These are phyloP conservation scores for Apiotrichum gamsii DNA, from an alignment of 1,284 basidiomycete species.

Conservation along the genomic window DNA sequence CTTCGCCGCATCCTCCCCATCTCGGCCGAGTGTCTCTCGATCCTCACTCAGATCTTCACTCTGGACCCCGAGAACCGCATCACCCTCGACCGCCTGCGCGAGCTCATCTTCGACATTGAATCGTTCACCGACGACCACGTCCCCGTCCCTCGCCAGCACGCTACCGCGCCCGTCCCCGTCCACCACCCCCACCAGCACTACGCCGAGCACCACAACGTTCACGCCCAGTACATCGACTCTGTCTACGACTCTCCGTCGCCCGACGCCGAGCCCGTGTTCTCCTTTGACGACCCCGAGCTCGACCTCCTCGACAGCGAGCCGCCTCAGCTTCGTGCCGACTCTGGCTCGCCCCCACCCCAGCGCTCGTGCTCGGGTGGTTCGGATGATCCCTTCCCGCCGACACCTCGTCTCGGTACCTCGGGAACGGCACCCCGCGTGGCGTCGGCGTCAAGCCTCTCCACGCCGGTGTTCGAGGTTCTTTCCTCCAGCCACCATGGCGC, in stretches of 20 bases:
- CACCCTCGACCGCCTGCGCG: conserved; percentile 60
- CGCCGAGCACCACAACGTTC: conserved; percentile 46
- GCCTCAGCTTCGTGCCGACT: conserved; percentile 38
- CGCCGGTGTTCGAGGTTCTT: conserved; percentile 13
- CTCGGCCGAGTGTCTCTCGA: conserved; percentile 47
- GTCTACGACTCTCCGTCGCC: conserved; percentile 17
- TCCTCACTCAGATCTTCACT: conserved; percentile 58
- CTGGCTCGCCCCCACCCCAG: conserved; percentile 31
- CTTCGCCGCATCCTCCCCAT: conserved; percentile 66
- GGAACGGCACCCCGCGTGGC: conserved; percentile 8
- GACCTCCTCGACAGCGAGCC: conserved; percentile 15
- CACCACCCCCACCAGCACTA: conserved; percentile 32
- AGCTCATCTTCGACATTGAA: conserved; percentile 55
- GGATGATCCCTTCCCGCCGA: conserved; percentile 36
- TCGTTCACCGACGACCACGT: conserved; percentile 63
- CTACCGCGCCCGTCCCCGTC: conserved; percentile 16
- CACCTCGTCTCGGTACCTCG: conserved; percentile 24
- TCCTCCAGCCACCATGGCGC: too few relatives aligned
- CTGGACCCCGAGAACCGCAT: conserved; percentile 55
- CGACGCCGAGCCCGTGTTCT: conserved; percentile 30
- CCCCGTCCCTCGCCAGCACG: conserved; percentile 46
- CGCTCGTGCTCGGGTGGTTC: conserved; percentile 30
- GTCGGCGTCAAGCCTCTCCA: conserved; percentile 13
- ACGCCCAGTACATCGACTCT: conserved; percentile 16
- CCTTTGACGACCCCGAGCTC: conserved; percentile 28